Evolutionary conservation across 345 rosid species (phyloP), one percentile per base, ranked within the genome.

Genomic region (Cardiospermum halicacabum): DNA sequence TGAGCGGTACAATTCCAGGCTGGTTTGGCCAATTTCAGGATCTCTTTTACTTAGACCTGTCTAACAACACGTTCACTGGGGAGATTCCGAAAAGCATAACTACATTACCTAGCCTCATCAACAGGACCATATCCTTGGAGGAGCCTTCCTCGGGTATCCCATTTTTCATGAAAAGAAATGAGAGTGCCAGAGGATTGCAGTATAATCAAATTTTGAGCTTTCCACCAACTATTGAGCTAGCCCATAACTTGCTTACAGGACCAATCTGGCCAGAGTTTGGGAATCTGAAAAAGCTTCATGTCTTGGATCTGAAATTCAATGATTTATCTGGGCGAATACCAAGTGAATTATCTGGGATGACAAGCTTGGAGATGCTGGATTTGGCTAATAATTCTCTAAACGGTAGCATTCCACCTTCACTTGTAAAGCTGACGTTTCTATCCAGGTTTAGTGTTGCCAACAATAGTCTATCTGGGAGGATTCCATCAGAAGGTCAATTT

Each of bases 401-500:
- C 0, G 88, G 85, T 2, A 36, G 49, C 3, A 72, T 84, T 53
- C 88, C 88, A 7, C 11, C 9, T 56, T 79, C 80, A 28, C 60
- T 81, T 13, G 74, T 60, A 28, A 53, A 25, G 0, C 89, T 84
- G 24, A 56, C 76, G 36, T 88, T 88, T 78, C 67, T 88, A 25
- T 85, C 95, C 5, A 65, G 63, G 25, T 88, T 88, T 32, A 84
- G 64, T 11, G 89, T 85, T 15, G 91, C 95, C 13, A 13, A 66
- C 66, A 91, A 88, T 76, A 72, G 60, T 6, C 82, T 88, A 11
- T 56, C 43, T 1, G 97, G 97, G 45, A 69, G 13, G 39, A 82
- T 91, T 18, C 96, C 97, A 15, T 60, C 64, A 0, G 87, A 80
- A 62, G 81, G 83, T 64, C 98, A 92, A 73, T 89, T 92, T 73